Conservation (phyloP, 2,329 filamentous ascomycete species). For the Calycina herbarum region DNA sequence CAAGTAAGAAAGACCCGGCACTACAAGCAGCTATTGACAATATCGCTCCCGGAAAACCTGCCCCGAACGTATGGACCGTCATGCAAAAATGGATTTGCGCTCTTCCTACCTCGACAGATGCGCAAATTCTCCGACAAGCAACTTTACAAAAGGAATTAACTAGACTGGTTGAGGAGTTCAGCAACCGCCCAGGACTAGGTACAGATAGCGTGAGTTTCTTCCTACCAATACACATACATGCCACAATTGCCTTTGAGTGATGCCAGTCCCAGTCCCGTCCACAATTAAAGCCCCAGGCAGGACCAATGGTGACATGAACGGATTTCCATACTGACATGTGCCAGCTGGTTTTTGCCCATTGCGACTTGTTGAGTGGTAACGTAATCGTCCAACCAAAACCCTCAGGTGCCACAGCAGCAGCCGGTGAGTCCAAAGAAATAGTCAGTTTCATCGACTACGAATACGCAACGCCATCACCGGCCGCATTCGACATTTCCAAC, state of each 20-base stretch:
- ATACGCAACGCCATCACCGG: constrained; percentile 90
- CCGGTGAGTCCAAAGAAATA: constrained; percentile 47
- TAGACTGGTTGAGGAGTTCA: constrained; percentile 68
- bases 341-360: constrained; percentile 89
- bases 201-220: constrained; percentile 63
- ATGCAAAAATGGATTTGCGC: constrained; percentile 95
- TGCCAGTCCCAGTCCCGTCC: constrained; percentile 5
- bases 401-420: constrained; percentile 34
- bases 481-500: constrained; percentile 95
- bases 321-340: constrained; percentile 24
- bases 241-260: constrained; percentile 1
- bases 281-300: background rate
- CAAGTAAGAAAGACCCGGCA: constrained; percentile 38
- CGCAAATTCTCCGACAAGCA: constrained; percentile 66
- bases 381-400: constrained; percentile 74
- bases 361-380: constrained; percentile 94
- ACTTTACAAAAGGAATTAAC: constrained; percentile 73
- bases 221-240: constrained; percentile 11
- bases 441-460: constrained; percentile 98
- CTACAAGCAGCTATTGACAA: constrained; percentile 47
- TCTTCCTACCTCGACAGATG: constrained; percentile 70
- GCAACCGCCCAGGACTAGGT: constrained; percentile 75
- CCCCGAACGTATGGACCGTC: constrained; percentile 91
- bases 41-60: constrained; percentile 65
- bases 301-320: constrained; percentile 7